Evolutionary conservation across 345 rosid species (phyloP), one percentile per base, ranked within the genome.

Genomic region (Crucihimalaya himalaica): DNA sequence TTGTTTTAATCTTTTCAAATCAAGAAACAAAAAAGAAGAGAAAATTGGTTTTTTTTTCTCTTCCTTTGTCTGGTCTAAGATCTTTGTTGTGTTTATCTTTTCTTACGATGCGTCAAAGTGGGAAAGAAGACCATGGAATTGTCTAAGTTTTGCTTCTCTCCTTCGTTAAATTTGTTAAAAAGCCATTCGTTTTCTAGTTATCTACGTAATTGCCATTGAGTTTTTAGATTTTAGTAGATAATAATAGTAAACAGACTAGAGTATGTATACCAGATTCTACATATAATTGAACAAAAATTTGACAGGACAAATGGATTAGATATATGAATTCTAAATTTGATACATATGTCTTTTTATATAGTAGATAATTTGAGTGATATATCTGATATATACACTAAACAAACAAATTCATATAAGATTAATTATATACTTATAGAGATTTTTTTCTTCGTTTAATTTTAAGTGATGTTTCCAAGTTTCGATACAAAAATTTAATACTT

Each of bases 41-140:
- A 67, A 65, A 51, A 18, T 18, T 51, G 5, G 18, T 35, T 53
- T 27, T 3, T 3, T 12, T 47, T 77, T 56, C 40, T 52, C 46
- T 64, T 64, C 57, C 34, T 71, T 64, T 63, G 58, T 76, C 45
- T 69, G 32, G 70, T 68, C 59, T 62, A 51, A 27, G 20, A 74
- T 58, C 39, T n/a, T 40, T 34, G 70, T 18, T 68, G 23, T 70
- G 63, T 64, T 71, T 21, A 57, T 37, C 6, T 67, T 57, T 37
- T 29, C 43, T 47, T 70, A 63, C 1, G 68, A 50, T 64, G 75
- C 76, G 72, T 77, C 76, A 77, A 77, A 77, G 71, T 77, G 66
- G 80, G 71, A 71, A 63, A 63, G 71, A 76, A 54, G 66, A 70
- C 66, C 62, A 55, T 70, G 53, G 19, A 56, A 70, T 70, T 29